phyloP scores from a whole-genome alignment of 176 grass and related monocot species.

The Zea luxurians region DNA sequence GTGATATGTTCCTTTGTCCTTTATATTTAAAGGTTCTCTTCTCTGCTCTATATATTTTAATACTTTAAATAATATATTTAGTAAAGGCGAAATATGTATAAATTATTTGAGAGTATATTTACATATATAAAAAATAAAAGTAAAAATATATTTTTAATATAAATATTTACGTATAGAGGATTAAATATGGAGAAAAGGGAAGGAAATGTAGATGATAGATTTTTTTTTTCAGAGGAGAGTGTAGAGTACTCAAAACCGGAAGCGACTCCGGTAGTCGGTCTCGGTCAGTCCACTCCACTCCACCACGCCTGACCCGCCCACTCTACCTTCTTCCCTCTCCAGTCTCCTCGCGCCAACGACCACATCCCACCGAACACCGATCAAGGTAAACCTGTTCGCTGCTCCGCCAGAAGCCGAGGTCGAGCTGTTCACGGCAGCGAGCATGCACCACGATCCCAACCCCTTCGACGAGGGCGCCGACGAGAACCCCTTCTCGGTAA shows the following conservation, averaged over 20 bases:
- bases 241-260: background rate
- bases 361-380: constrained; percentile 19
- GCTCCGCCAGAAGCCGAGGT: constrained; percentile 1
- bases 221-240: too few species aligned
- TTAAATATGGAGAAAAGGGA: too few species aligned
- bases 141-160: too few species aligned
- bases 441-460: constrained; percentile 79
- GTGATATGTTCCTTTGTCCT: too few species aligned
- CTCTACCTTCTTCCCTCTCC: constrained; percentile 1
- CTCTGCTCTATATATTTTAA: too few species aligned
- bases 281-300: constrained; percentile 21
- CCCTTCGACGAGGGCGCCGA: constrained; percentile 80
- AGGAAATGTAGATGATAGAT: too few species aligned
- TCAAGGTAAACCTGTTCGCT: background rate
- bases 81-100: too few species aligned
- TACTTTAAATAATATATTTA: too few species aligned
- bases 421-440: constrained; percentile 22
- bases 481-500: constrained; percentile 72
- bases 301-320: constrained; percentile 32
- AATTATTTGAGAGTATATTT: too few species aligned
- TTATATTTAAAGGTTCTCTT: too few species aligned
- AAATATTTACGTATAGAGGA: too few species aligned
- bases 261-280: constrained; percentile 35
- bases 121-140: too few species aligned
- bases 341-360: background rate